Evolutionary conservation across 108 stramenopile genomes (phyloP).

Genomic region (Skeletonema potamos): DNA sequence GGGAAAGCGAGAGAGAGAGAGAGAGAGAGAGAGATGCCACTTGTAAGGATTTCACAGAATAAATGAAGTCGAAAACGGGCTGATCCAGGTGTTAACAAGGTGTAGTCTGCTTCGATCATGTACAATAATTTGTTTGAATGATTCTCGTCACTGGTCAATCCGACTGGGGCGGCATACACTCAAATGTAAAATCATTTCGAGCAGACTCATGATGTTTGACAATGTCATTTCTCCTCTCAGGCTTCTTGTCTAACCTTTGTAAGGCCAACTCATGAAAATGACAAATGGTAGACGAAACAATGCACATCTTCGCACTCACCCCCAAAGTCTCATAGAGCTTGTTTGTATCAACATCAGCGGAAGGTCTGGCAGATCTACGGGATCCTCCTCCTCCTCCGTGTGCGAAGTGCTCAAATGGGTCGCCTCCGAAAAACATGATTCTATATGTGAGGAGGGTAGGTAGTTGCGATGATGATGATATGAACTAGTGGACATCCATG

Average conservation of each 20-base stretch:
- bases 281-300: too few species aligned
- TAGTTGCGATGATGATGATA: too few species aligned
- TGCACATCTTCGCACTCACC: conserved; percentile 46
- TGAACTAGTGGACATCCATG: too few species aligned
- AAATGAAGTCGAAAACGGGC: background rate
- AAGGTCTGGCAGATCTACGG: conserved; percentile 24
- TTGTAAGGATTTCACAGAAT: background rate
- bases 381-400: conserved; percentile 56
- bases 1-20: conserved; percentile 6
- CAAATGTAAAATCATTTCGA: conserved; percentile 54
- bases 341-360: conserved; percentile 69
- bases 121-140: conserved; percentile 59
- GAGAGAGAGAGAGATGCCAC: background rate
- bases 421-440: conserved; percentile 84
- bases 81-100: background rate
- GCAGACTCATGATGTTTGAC: background rate
- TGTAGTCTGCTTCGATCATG: conserved; percentile 40
- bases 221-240: background rate
- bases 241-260: background rate
- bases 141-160: conserved; percentile 50
- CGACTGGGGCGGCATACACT: conserved; percentile 59
- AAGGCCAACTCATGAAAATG: background rate
- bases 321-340: conserved; percentile 86
- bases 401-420: conserved; percentile 86
- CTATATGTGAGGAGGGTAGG: too few species aligned